Percentiles rank a stretch among this genome's conserved stretches.
Evolutionary conservation across 2,329 filamentous ascomycete species (phyloP).

Genomic region (Myriosclerotinia scirpicola): DNA sequence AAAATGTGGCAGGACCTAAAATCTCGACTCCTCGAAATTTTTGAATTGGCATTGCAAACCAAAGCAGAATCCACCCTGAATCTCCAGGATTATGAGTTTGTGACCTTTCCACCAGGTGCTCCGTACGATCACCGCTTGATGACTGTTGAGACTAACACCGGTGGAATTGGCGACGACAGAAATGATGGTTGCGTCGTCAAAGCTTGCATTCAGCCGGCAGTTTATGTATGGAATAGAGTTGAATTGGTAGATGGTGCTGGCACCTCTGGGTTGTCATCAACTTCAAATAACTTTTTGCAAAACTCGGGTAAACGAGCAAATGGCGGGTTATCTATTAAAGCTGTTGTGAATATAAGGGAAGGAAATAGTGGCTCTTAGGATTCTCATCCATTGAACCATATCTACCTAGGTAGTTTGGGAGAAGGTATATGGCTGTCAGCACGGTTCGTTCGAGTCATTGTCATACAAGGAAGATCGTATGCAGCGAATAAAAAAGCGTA

Average conservation of each 20-base stretch:
- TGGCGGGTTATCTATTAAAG: not conserved
- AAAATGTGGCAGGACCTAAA: conserved; percentile 20
- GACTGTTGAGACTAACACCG: conserved; percentile 21
- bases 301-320: not conserved
- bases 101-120: conserved; percentile 23
- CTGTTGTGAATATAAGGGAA: not conserved
- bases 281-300: not conserved
- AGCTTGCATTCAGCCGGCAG: conserved; percentile 4
- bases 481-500: too few relatives aligned
- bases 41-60: conserved; percentile 21
- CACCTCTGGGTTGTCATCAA: not conserved
- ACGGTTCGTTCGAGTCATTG: not conserved
- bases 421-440: not conserved
- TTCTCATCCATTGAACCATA: not conserved
- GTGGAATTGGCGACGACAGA: not conserved
- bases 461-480: too few relatives aligned
- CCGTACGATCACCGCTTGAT: conserved; percentile 24
- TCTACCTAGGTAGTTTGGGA: not conserved
- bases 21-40: conserved; percentile 20
- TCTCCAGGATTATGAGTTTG: conserved; percentile 28
- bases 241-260: not conserved
- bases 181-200: not conserved
- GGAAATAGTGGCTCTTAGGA: not conserved
- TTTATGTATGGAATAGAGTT: conserved; percentile 4
- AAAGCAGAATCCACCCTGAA: conserved; percentile 29